Base-by-base conservation (phyloP, 768 basidiomycete genomes). In the Auricularia cornea region DNA sequence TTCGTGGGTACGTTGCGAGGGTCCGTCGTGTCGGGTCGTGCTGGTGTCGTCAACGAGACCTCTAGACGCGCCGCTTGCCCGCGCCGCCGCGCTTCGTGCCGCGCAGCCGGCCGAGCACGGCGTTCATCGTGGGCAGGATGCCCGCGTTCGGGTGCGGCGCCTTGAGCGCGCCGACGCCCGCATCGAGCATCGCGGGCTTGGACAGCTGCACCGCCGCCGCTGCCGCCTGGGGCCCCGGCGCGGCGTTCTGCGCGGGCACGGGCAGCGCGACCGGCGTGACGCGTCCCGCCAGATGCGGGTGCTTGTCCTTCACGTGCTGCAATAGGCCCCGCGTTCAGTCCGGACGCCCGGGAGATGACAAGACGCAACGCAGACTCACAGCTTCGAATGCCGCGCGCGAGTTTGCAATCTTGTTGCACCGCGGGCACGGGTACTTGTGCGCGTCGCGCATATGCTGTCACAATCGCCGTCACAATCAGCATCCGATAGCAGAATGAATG, bases 321-420 rank as follows among this genome's bases (percentile, higher is more conserved):
- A 48, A 38, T 12, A 6, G 44, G 44, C 3, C 16, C 12, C 23
- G 18, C 11, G 6, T 11, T 14, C 44, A 48, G 44, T 18, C 16
- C 10, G 44, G n/a, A n/a, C n/a, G n/a, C n/a, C n/a, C n/a, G n/a
- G n/a, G n/a, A n/a, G n/a, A n/a, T n/a, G n/a, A n/a, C n/a, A n/a
- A n/a, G n/a, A n/a, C 35, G 35, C 8, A 14, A 35, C 35, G 35
- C 1, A 35, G 35, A 48, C 44, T 18, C 6, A 48, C 44, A 5
- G 54, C 54, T 4, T 57, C 54, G 1, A 57, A 57, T 8, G 54
- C 54, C 28, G 54, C 54, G 54, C 54, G 54, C 26, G 54, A 57
- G 54, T 57, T 57, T 20, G 54, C 54, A 20, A 57, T 57, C 54
- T 57, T 57, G 54, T 57, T 57, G 54, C 54, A 57, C 10, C 54